Evolutionary conservation across 192 early-diverging fungal genomes (phyloP), one percentile per base, ranked within the genome.

Genomic region (Diversispora eburnea): DNA sequence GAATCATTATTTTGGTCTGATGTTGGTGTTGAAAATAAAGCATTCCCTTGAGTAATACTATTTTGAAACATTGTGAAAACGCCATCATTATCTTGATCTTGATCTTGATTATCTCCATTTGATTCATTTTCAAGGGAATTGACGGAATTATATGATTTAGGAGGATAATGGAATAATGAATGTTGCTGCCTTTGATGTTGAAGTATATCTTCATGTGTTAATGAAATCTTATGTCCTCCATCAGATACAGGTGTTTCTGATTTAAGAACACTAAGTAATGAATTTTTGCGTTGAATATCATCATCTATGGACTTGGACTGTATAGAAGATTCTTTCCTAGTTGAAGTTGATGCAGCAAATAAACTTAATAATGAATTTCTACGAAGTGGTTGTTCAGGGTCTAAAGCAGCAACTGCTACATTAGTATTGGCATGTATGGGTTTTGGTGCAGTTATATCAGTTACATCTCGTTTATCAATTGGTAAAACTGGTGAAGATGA

Each of bases 351-450:
- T 13, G 56, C 46, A 49, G 71, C 15, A 62, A 73, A 73, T 62
- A 73, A 39, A 25, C 43, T 73, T 17, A 73, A 52, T 52, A 73
- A 47, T 39, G 71, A 73, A 62, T 60, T 73, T 33, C 59, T 41
- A 19, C 71, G 54, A 56, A 69, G 67, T 61, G 60, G 25, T 49
- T 72, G 70, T 72, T 72, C 70, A 12, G 70, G 59, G 20, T 59
- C 70, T 46, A 72, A 49, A 1, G 58, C 70, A 6, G 70, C 70
- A 49, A 72, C 61, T 19, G 51, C 55, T 3, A 41, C 58, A 39
- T 72, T 72, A 15, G 43, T 39, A 25, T 59, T 72, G 3, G 71
- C 71, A 3, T 25, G n/a, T 41, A 55, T 43, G 22, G 71, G 71
- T 33, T 47, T 61, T 4, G 71, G 71, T 0, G 71, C 71, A 22